Evolutionary conservation across 108 stramenopile species (phyloP).

Genomic region (Fistulifera solaris): DNA sequence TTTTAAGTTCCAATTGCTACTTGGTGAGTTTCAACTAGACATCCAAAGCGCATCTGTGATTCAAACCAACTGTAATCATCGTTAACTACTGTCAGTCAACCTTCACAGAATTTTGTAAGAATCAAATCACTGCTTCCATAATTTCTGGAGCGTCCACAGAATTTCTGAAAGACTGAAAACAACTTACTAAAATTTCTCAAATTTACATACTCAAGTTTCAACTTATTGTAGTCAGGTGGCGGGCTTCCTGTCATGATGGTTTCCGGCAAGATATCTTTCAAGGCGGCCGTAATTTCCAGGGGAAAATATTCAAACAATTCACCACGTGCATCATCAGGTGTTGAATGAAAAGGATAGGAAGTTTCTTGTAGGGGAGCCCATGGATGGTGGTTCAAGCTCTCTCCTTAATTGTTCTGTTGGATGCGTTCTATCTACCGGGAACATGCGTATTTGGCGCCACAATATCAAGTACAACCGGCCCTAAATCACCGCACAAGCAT

Average conservation of each 20-base stretch:
- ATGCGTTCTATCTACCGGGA: slow-evolving; percentile 22
- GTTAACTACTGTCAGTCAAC: no score
- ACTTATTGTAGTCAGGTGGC: slow-evolving; percentile 18
- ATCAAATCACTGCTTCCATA: no score
- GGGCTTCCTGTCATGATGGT: slow-evolving; percentile 13
- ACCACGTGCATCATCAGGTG: slow-evolving; percentile 12
- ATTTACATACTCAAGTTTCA: slow-evolving; percentile 18
- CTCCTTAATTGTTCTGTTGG: slow-evolving; percentile 33
- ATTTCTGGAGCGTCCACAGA: no score
- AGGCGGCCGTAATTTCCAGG: slow-evolving; percentile 19
- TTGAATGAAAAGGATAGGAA: slow-evolving; percentile 17
- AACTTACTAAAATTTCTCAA: no score
- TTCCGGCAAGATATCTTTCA: slow-evolving; percentile 19
- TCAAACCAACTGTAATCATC: no score
- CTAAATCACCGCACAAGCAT: slow-evolving; percentile 8
- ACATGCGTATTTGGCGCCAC: slow-evolving; percentile 21
- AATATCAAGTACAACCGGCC: not conserved
- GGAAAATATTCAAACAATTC: slow-evolving; percentile 25
- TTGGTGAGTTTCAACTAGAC: no score
- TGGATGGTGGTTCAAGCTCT: slow-evolving; percentile 14
- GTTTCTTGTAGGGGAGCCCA: slow-evolving; percentile 21
- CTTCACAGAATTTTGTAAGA: no score
- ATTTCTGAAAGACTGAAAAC: no score
- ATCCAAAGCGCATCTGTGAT: no score
- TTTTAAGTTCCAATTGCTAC: no score